phyloP scores from a whole-genome alignment of 2,329 filamentous ascomycete species.

The Phialophora chinensis region DNA sequence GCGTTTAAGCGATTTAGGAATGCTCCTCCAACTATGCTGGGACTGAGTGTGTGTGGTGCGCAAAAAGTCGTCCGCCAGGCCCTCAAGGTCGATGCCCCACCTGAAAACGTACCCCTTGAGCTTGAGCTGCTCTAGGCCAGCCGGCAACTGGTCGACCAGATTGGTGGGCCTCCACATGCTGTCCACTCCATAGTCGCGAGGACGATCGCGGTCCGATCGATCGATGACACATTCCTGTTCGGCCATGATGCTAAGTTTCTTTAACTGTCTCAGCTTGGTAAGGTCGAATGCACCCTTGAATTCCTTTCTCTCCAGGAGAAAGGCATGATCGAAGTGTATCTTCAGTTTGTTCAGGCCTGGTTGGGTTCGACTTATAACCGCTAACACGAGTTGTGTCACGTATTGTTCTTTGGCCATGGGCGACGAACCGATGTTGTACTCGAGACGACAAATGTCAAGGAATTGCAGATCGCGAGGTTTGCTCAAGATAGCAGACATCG shows the following conservation, averaged over 20 bases:
- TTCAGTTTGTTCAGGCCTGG: not conserved
- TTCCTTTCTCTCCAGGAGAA: not conserved
- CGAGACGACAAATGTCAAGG: not conserved
- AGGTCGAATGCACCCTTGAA: not conserved
- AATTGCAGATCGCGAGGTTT: not conserved
- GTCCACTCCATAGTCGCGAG: not conserved
- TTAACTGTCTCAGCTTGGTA: not conserved
- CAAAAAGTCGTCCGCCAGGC: not conserved
- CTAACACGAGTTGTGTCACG: not conserved
- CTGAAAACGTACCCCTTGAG: not conserved
- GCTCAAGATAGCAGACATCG: not conserved
- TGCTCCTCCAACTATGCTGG: not conserved
- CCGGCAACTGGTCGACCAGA: not conserved
- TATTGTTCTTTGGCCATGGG: not conserved
- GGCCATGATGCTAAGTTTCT: not conserved
- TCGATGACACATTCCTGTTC: not conserved
- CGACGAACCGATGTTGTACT: not conserved
- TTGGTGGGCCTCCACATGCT: not conserved
- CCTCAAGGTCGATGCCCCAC: not conserved
- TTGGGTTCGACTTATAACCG: not conserved
- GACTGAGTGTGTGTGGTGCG: too few relatives aligned
- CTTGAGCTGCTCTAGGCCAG: not conserved
- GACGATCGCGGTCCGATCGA: not conserved
- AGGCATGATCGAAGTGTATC: not conserved
- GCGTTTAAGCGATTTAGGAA: not conserved